Evolutionary conservation across 176 grass and related monocot species (phyloP).

Genomic region (Oryza glumipatula): DNA sequence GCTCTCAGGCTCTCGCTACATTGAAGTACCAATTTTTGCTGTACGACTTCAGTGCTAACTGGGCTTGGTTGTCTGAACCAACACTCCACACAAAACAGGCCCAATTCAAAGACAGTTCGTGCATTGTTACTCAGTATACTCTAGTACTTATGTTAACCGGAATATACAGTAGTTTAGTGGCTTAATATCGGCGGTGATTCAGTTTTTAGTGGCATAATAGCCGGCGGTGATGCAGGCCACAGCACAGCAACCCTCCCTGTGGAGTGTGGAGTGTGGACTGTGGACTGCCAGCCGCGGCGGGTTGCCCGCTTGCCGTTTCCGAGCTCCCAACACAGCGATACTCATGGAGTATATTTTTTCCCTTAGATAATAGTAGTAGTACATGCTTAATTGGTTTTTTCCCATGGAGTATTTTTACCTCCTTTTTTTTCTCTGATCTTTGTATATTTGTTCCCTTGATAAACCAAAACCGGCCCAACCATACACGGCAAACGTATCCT

Average conservation of each 20-base stretch:
- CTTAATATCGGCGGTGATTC: not conserved
- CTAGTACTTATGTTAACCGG: not conserved
- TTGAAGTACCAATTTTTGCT: not conserved
- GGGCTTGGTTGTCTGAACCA: not conserved
- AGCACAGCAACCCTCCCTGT: not conserved
- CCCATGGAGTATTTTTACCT: no score
- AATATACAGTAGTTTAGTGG: not conserved
- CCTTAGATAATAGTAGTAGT: no score
- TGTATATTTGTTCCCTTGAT: not conserved
- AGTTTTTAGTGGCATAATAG: constrained; percentile 6
- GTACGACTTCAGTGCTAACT: not conserved
- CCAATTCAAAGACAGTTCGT: not conserved
- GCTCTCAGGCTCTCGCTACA: no score
- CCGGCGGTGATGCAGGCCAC: constrained; percentile 37
- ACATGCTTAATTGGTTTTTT: no score
- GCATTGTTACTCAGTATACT: not conserved
- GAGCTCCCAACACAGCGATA: not conserved
- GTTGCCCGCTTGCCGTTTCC: not conserved
- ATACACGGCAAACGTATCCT: not conserved
- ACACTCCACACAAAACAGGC: not conserved
- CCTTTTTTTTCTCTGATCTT: no score
- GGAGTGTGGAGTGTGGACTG: not conserved
- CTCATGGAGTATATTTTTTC: not conserved
- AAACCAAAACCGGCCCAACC: not conserved
- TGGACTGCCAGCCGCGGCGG: constrained; percentile 32